These are phyloP conservation scores for Exophiala oligosperma DNA, from an alignment of 2,329 filamentous ascomycete genomes.

Conservation along the genomic window DNA sequence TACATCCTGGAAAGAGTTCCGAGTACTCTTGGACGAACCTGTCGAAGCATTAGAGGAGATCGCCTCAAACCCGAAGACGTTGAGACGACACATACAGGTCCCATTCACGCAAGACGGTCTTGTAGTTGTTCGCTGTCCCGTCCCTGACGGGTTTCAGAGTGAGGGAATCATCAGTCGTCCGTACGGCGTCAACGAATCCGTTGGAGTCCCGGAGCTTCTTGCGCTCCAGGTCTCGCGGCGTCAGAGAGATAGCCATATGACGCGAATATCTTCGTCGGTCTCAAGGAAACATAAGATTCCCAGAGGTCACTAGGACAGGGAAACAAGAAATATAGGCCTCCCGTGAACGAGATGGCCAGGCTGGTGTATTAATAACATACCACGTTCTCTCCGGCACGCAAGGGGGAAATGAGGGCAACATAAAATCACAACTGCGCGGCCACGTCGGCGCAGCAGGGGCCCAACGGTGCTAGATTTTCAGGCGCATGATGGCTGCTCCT, in stretches of 20 bases:
- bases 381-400: too few species aligned
- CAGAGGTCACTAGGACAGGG: not conserved
- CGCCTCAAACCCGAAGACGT: not conserved
- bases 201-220: not conserved
- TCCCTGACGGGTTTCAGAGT: conserved; percentile 2
- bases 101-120: conserved; percentile 2
- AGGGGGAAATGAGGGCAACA: too few species aligned
- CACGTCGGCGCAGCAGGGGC: too few species aligned
- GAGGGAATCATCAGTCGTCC: not conserved
- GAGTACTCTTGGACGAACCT: not conserved
- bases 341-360: too few species aligned
- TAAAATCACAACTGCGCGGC: too few species aligned
- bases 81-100: not conserved
- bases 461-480: too few species aligned
- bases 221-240: conserved; percentile 1
- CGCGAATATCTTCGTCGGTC: too few species aligned
- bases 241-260: not conserved
- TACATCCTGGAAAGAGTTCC: not conserved
- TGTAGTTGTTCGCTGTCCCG: not conserved
- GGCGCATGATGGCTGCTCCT: too few species aligned
- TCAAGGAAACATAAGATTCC: not conserved
- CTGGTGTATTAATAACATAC: too few species aligned
- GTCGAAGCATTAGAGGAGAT: not conserved
- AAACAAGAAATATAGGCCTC: too few species aligned
- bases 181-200: not conserved